Base-by-base conservation (phyloP, 305 asterid genomes). In the Fraxinus platypoda region DNA sequence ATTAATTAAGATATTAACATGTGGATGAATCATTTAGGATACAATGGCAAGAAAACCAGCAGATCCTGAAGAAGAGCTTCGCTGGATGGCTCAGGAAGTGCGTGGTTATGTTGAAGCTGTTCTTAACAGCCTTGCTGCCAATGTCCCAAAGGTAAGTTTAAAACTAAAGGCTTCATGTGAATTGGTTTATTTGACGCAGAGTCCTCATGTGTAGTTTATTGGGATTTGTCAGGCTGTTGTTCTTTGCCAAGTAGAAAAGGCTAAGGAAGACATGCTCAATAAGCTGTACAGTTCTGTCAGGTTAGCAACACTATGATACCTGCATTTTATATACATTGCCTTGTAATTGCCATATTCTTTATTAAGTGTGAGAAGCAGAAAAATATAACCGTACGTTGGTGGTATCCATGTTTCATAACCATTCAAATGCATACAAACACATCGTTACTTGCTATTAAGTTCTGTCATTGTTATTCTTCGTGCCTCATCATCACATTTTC, bases 11-110 rank as follows among this genome's bases (percentile, higher is more conserved):
- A 15, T 80, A 73, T 25, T 73, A 15, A 81, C 78, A 31, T 15
- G 38, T 82, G 57, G 57, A 66, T 41, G 79, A 76, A 74, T 21
- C 70, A 70, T 88, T 1, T 87, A 97, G 99, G 99, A 95, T 78
- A 91, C 99, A 73, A 95, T 95, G 98, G 80, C 95, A 35, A 93
- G 99, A 90, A 91, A 92, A 86, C 99, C 98, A 62, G 97, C 88
- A 13, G 99, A 97, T 85, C 99, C 99, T 1, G 99, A 95, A 83
- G 99, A 97, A 89, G 99, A 97, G 86, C 98, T 97, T 85, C 93
- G 98, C 82, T 97, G 98, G 99, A 97, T 97, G 98, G 88, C 99
- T 86, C 99, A 97, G 86, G 99, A 97, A 95, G 99, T 97, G 85
- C 98, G 98, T 17, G 99, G 99, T 82, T 97, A 97, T 86, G 97